Base-by-base conservation (phyloP, 2,329 filamentous ascomycete species). In the Bipolaris gigantea region DNA sequence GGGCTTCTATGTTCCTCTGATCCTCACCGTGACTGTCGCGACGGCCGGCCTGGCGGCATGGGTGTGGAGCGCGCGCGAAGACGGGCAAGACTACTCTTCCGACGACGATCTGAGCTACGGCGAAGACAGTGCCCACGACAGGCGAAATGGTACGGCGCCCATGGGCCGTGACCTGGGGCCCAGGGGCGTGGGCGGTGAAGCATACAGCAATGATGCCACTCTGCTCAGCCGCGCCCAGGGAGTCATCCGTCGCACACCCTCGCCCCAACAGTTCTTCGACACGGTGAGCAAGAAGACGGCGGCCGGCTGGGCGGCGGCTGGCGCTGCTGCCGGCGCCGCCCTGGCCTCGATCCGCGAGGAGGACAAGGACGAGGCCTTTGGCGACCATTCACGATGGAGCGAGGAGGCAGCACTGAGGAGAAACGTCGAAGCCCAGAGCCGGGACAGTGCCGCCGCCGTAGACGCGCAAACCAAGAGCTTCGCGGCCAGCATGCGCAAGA, bases 341-440 rank as follows among this genome's bases (percentile, higher is more conserved):
- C 79, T 97, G 62, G 88, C 88, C 49, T 87, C 89, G 15, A 94
- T 95, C 61, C 84, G 89, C 50, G 90, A 96, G 72, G 92, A 95
- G 70, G 89, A 92, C 69, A 87, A 85, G 70, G 83, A 85, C 57
- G 88, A 88, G 52, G 55, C 55, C 47, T 94, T 89, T 72, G 87
- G 86, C 60, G 93, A 97, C 73, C 90, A 94, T 75, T 89, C 90
- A 71, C 86, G 90, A 48, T 97, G 93, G 93, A 92, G 89, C 13
- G 92, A 97, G 73, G 92, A 97, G 76, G 90, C 88, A 19, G 88
- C 90, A 64, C 83, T 88, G 44, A 85, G 88, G 63, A 76, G 75
- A 51, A 75, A 66, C 52, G 73, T 72, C 47, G 73, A 70, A 53
- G 71, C 68, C 36, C 70, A 72, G 56, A 65, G 69, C n/a, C 59